These are phyloP conservation scores for Schwanniomyces pseudopolymorphus DNA, from an alignment of 805 yeast species.

Conservation along the genomic window DNA sequence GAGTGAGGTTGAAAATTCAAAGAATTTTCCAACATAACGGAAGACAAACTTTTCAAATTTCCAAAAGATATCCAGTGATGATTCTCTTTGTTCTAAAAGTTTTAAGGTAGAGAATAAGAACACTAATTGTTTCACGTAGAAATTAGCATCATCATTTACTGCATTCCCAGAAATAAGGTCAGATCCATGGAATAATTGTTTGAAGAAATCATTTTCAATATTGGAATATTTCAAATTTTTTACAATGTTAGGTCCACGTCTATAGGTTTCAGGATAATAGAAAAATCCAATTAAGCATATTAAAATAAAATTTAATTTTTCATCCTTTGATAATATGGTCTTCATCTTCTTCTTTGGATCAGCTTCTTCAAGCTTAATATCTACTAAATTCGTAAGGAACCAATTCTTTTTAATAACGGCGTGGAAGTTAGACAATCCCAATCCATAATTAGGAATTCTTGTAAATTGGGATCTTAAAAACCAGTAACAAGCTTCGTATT, in stretches of 20 bases:
- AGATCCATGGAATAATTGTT: slow-evolving; percentile 12
- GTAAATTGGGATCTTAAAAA: slow-evolving; percentile 57
- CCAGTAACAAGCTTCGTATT: slow-evolving; percentile 50
- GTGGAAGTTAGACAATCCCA: slow-evolving; percentile 49
- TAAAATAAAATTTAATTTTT: slow-evolving; percentile 22
- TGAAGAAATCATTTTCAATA: slow-evolving; percentile 23
- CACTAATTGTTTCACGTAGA: slow-evolving; percentile 22
- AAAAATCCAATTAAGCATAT: slow-evolving; percentile 43
- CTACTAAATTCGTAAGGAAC: slow-evolving; percentile 27
- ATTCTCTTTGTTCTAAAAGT: slow-evolving; percentile 9
- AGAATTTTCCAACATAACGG: slow-evolving; percentile 20
- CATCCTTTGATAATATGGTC: slow-evolving; percentile 8
- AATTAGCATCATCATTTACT: slow-evolving; percentile 9
- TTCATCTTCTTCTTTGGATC: slow-evolving; percentile 12
- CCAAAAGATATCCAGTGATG: slow-evolving; percentile 8
- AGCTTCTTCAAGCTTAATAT: slow-evolving; percentile 11
- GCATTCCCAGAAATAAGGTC: slow-evolving; percentile 7
- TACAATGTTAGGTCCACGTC: slow-evolving; percentile 18
- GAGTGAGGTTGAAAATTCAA: slow-evolving; percentile 7
- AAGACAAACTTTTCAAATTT: slow-evolving; percentile 16
- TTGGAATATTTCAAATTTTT: slow-evolving; percentile 21
- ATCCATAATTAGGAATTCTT: slow-evolving; percentile 44
- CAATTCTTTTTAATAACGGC: slow-evolving; percentile 35
- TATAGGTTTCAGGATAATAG: slow-evolving; percentile 37
- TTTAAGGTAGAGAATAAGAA: slow-evolving; percentile 21